Evolutionary conservation across 2,329 filamentous ascomycete species (phyloP).

Genomic region (Fusarium keratoplasticum): DNA sequence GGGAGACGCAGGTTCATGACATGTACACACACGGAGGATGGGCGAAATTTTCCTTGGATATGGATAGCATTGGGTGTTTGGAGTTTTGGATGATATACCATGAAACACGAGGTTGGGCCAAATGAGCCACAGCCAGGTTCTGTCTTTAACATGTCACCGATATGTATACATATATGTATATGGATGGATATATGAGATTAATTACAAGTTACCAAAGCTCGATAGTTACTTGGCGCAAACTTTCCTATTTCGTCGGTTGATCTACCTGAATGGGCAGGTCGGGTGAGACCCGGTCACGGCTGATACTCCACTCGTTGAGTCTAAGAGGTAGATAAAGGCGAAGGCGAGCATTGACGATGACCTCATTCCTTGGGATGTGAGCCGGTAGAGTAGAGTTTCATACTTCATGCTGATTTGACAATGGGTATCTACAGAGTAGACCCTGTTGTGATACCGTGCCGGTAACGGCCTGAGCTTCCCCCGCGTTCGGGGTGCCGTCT

Average conservation of each 20-base stretch:
- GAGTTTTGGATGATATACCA: slow-evolving; percentile 36
- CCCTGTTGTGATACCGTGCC: not conserved
- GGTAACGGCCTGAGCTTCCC: not conserved
- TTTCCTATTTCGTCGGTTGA: slow-evolving; percentile 13
- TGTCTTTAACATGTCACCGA: not conserved
- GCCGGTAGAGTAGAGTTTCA: not conserved
- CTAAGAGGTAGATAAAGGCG: not conserved
- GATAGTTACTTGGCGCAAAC: not conserved
- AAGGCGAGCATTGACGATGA: not conserved
- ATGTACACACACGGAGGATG: not conserved
- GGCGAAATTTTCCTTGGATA: slow-evolving; percentile 24
- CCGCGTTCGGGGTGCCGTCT: not conserved
- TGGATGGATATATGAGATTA: not conserved
- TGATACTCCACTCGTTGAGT: not conserved
- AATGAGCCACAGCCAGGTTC: slow-evolving; percentile 13
- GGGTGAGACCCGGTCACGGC: not conserved
- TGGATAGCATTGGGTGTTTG: slow-evolving; percentile 34
- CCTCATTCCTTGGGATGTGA: not conserved
- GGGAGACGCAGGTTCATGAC: not conserved
- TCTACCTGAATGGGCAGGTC: not conserved
- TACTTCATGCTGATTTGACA: not conserved
- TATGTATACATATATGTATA: not conserved
- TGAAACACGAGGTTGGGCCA: slow-evolving; percentile 18
- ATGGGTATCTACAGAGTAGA: not conserved
- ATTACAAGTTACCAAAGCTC: not conserved